Percentiles rank a stretch among this genome's conserved stretches.
Conservation (phyloP, 208 protist genomes). For the Angomonas deanei region DNA sequence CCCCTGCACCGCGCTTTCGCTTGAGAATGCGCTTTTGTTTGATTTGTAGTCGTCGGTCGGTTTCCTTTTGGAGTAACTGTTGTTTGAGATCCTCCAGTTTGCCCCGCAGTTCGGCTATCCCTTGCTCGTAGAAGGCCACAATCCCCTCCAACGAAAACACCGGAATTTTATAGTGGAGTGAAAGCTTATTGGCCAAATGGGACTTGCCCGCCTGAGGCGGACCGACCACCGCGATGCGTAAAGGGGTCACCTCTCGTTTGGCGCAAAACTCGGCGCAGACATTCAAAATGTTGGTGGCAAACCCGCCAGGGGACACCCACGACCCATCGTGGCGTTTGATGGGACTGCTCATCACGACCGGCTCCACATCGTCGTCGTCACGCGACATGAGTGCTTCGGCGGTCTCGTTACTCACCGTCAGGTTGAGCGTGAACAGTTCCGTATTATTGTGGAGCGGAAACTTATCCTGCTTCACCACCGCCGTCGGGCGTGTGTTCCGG, state of each 20-base stretch:
- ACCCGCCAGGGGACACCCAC: conserved; percentile 78
- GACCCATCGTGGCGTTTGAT: conserved; percentile 6
- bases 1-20: conserved; percentile 14
- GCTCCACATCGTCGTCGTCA: conserved; percentile 36
- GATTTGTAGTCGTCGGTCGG: conserved; percentile 31
- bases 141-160: conserved; percentile 52
- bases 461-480: conserved; percentile 13
- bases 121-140: conserved; percentile 60
- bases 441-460: conserved; percentile 74
- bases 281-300: conserved; percentile 56
- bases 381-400: conserved; percentile 65
- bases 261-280: conserved; percentile 76
- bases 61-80: conserved; percentile 27
- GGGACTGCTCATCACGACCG: not conserved
- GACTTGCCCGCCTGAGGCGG: conserved; percentile 89
- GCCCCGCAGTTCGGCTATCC: conserved; percentile 22
- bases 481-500: conserved; percentile 39
- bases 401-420: conserved; percentile 71
- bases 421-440: conserved; percentile 83
- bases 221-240: conserved; percentile 82
- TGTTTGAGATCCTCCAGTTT: conserved; percentile 19
- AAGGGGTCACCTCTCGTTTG: conserved; percentile 55
- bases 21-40: conserved; percentile 52
- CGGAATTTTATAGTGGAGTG: conserved; percentile 75
- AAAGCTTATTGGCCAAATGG: conserved; percentile 45